Conservation (phyloP, 2,329 filamentous ascomycete species). For the Albophoma yamanashiensis region DNA sequence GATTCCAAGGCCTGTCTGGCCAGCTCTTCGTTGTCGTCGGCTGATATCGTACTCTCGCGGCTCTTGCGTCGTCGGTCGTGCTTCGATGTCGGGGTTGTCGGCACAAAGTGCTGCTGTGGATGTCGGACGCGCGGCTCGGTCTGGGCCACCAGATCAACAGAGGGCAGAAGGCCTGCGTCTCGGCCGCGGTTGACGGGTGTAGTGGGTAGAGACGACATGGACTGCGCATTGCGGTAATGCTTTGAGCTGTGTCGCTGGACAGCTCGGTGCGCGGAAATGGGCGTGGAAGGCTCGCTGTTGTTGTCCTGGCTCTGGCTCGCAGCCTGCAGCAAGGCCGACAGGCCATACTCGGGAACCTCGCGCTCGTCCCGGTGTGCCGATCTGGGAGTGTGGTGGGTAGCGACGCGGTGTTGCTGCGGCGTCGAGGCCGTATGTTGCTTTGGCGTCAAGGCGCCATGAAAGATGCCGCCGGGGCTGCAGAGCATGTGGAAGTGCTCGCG, state of each 20-base stretch:
- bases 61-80: conserved; percentile 50
- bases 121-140: conserved; percentile 44
- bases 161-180: conserved; percentile 46
- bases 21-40: conserved; percentile 48
- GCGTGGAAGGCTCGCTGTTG: conserved; percentile 64
- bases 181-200: conserved; percentile 53
- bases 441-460: conserved; percentile 52
- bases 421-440: conserved; percentile 33
- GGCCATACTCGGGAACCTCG: conserved; percentile 46
- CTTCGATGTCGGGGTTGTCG: conserved; percentile 32
- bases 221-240: conserved; percentile 69
- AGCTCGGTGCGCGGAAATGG: conserved; percentile 35
- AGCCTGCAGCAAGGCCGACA: conserved; percentile 73
- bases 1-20: conserved; percentile 42
- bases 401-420: conserved; percentile 34
- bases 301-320: conserved; percentile 54
- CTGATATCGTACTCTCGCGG: conserved; percentile 78
- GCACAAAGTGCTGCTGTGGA: conserved; percentile 25
- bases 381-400: conserved; percentile 40
- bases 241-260: conserved; percentile 40
- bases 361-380: conserved; percentile 29
- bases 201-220: conserved; percentile 72
- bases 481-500: conserved; percentile 75
- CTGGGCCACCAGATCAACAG: conserved; percentile 50
- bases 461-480: conserved; percentile 61